phyloP scores from a whole-genome alignment of 371 early-diverging fungal species.

The Mucor mucedo region DNA sequence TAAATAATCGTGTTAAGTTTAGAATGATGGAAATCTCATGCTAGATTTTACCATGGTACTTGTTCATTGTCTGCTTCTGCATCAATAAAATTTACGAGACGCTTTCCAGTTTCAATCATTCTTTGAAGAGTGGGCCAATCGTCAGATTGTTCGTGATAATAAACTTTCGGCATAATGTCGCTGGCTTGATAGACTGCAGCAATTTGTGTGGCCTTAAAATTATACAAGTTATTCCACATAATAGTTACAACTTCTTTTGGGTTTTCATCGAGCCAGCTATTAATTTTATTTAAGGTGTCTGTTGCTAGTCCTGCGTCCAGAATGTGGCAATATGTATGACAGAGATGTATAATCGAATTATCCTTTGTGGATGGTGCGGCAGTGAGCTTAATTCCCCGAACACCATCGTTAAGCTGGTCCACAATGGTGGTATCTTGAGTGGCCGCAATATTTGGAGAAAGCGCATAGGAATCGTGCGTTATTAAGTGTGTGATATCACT shows the following conservation, averaged over 20 bases:
- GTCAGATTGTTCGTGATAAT: slow-evolving; percentile 31
- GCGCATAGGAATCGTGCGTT: slow-evolving; percentile 79
- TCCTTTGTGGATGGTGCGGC: slow-evolving; percentile 60
- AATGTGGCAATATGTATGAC: slow-evolving; percentile 65
- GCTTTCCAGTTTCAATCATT: slow-evolving; percentile 65
- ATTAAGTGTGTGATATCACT: slow-evolving; percentile 63
- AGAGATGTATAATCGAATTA: slow-evolving; percentile 56
- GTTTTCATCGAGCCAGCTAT: slow-evolving; percentile 61
- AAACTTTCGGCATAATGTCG: slow-evolving; percentile 56
- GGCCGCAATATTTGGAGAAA: slow-evolving; percentile 51
- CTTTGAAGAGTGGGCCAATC: slow-evolving; percentile 72
- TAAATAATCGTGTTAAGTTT: slow-evolving; percentile 8
- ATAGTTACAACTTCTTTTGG: slow-evolving; percentile 73
- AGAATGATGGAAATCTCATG: too few species aligned
- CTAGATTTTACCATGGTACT: slow-evolving; percentile 61
- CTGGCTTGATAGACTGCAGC: slow-evolving; percentile 55
- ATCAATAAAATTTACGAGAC: slow-evolving; percentile 73
- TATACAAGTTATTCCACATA: slow-evolving; percentile 70
- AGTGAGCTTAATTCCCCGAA: slow-evolving; percentile 75
- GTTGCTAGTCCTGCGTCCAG: slow-evolving; percentile 64
- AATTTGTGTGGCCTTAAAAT: slow-evolving; percentile 47
- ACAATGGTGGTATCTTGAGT: slow-evolving; percentile 66
- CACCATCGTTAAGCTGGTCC: slow-evolving; percentile 70
- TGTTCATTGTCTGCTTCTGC: slow-evolving; percentile 43
- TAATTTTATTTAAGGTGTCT: slow-evolving; percentile 52